phyloP scores from a whole-genome alignment of 2,329 filamentous ascomycete species.

The Pseudogymnoascus sp. region DNA sequence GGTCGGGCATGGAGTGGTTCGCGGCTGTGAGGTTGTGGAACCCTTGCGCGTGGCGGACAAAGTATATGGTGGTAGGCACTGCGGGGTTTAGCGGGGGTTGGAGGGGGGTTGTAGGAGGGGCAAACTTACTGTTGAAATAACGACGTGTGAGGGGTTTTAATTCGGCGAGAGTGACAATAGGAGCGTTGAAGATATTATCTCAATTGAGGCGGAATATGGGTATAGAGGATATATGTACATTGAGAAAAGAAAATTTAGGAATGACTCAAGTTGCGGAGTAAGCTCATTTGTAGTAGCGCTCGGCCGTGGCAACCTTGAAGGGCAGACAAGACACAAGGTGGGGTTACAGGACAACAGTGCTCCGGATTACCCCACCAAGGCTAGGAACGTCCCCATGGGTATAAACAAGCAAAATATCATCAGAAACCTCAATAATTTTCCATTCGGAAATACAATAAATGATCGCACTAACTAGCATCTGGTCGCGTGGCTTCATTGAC shows the following conservation, averaged over 20 bases:
- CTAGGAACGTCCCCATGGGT: background rate
- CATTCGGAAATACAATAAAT: background rate
- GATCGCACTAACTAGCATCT: background rate
- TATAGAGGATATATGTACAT: background rate
- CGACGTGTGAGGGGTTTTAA: background rate
- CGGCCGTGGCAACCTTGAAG: background rate
- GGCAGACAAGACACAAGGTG: background rate
- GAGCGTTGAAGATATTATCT: background rate
- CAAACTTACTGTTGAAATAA: background rate
- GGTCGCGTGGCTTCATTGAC: background rate
- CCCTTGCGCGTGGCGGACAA: constrained; percentile 70
- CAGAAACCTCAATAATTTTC: background rate
- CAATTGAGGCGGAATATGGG: background rate
- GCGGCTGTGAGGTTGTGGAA: constrained; percentile 68
- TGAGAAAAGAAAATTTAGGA: background rate
- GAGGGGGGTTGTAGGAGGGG: background rate
- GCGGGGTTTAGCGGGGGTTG: background rate
- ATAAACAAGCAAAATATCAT: constrained; percentile 1
- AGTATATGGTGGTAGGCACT: constrained; percentile 43
- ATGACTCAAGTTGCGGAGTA: constrained; percentile 6
- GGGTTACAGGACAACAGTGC: constrained; percentile 5
- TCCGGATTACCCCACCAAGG: background rate
- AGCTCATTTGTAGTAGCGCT: background rate
- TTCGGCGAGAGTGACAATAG: background rate
- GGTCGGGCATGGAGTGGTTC: constrained; percentile 70